Conservation (phyloP, 345 rosid species). For the Lagerstroemia speciosa region DNA sequence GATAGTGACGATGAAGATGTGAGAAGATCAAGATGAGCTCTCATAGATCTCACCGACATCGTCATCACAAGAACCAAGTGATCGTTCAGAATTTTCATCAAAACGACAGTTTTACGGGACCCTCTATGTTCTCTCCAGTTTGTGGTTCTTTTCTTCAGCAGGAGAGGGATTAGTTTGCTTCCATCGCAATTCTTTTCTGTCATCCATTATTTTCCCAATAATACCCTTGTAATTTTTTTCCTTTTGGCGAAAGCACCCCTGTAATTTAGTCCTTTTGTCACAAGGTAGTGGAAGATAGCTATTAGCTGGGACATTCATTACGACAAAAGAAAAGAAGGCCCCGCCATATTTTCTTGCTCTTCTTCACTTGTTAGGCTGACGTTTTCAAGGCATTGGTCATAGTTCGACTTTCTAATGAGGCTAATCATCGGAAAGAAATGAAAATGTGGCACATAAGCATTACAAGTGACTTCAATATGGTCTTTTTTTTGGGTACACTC, state of each 20-base stretch:
- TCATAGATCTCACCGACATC: slow-evolving; percentile 66
- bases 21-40: slow-evolving; percentile 70
- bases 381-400: no score
- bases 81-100: background rate
- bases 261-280: no score
- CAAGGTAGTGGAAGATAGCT: background rate
- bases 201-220: slow-evolving; percentile 1
- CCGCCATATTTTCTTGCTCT: background rate
- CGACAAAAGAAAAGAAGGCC: background rate
- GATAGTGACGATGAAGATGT: slow-evolving; percentile 63
- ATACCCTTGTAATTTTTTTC: no score
- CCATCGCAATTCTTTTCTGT: background rate
- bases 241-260: no score
- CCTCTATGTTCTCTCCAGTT: background rate
- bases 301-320: background rate
- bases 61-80: slow-evolving; percentile 72
- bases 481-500: no score
- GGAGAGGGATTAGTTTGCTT: background rate
- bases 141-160: background rate
- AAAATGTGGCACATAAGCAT: no score
- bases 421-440: no score
- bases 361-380: no score
- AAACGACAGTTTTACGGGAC: background rate
- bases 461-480: no score
- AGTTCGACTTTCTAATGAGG: no score